Evolutionary conservation across 2,329 filamentous ascomycete genomes (phyloP), one percentile per base, ranked within the genome.

Genomic region (Calonectria ilicicola): DNA sequence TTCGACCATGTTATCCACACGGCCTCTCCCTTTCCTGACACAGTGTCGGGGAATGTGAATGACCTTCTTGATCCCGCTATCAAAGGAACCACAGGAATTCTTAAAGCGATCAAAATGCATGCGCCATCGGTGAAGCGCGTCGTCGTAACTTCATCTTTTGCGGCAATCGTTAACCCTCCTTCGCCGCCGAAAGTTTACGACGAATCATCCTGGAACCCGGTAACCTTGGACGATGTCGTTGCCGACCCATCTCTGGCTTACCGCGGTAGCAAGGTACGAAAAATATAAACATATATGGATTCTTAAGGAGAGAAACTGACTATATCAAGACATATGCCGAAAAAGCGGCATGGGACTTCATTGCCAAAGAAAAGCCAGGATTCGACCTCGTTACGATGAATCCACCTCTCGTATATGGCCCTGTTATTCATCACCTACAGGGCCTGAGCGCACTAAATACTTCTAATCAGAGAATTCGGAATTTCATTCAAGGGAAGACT

Each of bases 341-440:
- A 26, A 67, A 42, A 12, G 64, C 64, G 3, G 69, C 64, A 12
- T 72, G 64, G 64, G 65, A 67, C 17, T 72, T 72, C n/a, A 27
- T 68, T 5, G 42, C 19, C 1, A 32, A 53, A 19, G 35, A 63
- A 19, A 63, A 64, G 35, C 69, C 69, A 5, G 26, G 27, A 3
- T 70, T 70, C 6, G 63, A 58, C 29, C 17, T 70, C 12, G 42
- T 46, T 12, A 58, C 49, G 8, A 66, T 70, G 19, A 60, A 62
- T 14, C 68, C 68, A 7, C 47, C 68, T 10, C 19, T 70, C 8
- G 56, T 68, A 5, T 68, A 68, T 35, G 69, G 69, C 5, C 69
- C 69, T 17, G 40, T 66, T 19, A 19, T 44, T 6, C 51, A 47
- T 8, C 21, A 49, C 12, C 60, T 69, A 1, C 40, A 14, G 5